phyloP scores from a whole-genome alignment of 805 yeast species.

The Hanseniaspora thailandica region DNA sequence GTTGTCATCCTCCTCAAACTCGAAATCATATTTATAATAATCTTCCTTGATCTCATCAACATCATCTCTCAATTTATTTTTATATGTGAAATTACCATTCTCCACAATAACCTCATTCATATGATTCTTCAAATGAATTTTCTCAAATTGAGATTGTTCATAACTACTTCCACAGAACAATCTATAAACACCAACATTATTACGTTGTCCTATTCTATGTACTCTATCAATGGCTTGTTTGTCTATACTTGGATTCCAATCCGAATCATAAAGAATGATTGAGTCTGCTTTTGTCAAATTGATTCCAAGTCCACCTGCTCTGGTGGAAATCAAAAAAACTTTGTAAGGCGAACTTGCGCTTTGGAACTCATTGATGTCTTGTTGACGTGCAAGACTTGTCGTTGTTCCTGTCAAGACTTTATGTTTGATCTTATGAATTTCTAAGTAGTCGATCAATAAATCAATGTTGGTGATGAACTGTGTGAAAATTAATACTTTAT shows the following conservation, averaged over 20 bases:
- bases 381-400: slow-evolving; percentile 52
- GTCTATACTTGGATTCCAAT: slow-evolving; percentile 97
- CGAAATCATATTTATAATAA: slow-evolving; percentile 31
- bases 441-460: slow-evolving; percentile 63
- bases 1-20: slow-evolving; percentile 20
- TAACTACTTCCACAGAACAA: slow-evolving; percentile 66
- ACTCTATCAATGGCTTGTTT: slow-evolving; percentile 93
- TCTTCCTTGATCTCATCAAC: slow-evolving; percentile 27
- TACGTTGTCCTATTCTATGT: slow-evolving; percentile 82
- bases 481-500: slow-evolving; percentile 70
- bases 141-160: slow-evolving; percentile 69
- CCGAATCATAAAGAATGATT: slow-evolving; percentile 80
- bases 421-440: slow-evolving; percentile 33
- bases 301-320: slow-evolving; percentile 92
- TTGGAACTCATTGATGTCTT: slow-evolving; percentile 40
- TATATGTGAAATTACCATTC: slow-evolving; percentile 45
- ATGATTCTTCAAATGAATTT: slow-evolving; percentile 68
- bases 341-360: slow-evolving; percentile 22
- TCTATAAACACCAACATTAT: slow-evolving; percentile 73
- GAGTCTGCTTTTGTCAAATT: slow-evolving; percentile 80
- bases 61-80: slow-evolving; percentile 27
- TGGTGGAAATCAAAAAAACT: slow-evolving; percentile 69
- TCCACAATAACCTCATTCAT: slow-evolving; percentile 67
- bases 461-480: slow-evolving; percentile 83
- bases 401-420: slow-evolving; percentile 72